Percentiles rank a stretch among this genome's conserved stretches.
Evolutionary conservation across 2,329 filamentous ascomycete genomes (phyloP).

Genomic region (Diaporthe amygdali): DNA sequence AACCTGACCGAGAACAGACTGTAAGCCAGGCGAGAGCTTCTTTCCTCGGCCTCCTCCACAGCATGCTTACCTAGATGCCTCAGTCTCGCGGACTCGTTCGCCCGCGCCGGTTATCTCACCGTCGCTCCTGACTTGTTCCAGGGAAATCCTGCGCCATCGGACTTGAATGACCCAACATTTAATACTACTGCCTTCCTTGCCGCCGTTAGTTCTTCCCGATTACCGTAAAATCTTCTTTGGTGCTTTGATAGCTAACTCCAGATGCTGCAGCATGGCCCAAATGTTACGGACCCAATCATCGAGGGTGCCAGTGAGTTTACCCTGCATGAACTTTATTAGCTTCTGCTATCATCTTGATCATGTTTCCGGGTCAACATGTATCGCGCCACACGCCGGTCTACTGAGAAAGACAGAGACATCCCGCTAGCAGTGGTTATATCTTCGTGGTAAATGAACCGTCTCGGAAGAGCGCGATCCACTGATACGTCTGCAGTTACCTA

Average conservation of each 20-base stretch:
- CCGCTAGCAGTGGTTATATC: neutral
- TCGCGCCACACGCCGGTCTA: neutral
- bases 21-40: slow-evolving; percentile 22
- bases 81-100: slow-evolving; percentile 41
- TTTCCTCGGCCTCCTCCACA: neutral
- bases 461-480: neutral
- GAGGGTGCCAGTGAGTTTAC: neutral
- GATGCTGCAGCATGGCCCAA: slow-evolving; percentile 11
- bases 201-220: too few species aligned
- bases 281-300: slow-evolving; percentile 17
- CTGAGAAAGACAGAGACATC: too few species aligned
- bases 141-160: slow-evolving; percentile 36
- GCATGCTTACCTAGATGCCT: neutral
- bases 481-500: neutral
- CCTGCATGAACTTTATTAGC: neutral
- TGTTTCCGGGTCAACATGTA: neutral
- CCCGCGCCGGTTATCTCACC: slow-evolving; percentile 40
- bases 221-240: too few species aligned
- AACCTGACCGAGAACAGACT: slow-evolving; percentile 37
- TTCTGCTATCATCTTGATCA: neutral
- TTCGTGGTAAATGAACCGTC: neutral
- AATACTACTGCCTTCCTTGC: slow-evolving; percentile 31
- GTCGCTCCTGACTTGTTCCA: slow-evolving; percentile 41
- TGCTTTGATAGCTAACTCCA: too few species aligned
- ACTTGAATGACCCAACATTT: slow-evolving; percentile 35